Conservation (phyloP, 495 filamentous ascomycete genomes). For the Darksidea phi region DNA sequence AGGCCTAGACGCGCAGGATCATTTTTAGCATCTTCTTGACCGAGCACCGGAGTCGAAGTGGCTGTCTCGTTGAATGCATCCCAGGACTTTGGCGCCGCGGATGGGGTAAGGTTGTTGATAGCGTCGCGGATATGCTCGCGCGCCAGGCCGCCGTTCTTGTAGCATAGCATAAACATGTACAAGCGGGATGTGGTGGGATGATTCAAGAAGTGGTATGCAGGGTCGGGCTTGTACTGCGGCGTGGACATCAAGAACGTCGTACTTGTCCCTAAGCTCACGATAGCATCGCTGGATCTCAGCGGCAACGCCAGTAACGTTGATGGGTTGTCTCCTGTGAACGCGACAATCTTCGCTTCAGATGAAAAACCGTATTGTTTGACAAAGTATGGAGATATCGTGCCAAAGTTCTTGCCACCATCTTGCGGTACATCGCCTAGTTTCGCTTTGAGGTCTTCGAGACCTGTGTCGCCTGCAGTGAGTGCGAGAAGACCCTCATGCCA, state of each 20-base stretch:
- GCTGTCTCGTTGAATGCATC: constrained; percentile 70
- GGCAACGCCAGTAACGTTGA: constrained; percentile 90
- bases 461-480: constrained; percentile 71
- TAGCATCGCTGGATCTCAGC: constrained; percentile 80
- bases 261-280: constrained; percentile 89
- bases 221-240: constrained; percentile 81
- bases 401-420: constrained; percentile 78
- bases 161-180: constrained; percentile 97
- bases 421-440: constrained; percentile 79
- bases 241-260: constrained; percentile 98
- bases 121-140: constrained; percentile 83
- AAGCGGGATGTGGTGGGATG: constrained; percentile 47
- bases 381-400: constrained; percentile 72
- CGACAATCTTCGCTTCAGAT: constrained; percentile 68
- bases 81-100: constrained; percentile 59
- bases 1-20: constrained; percentile 77
- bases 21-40: constrained; percentile 48
- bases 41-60: constrained; percentile 63
- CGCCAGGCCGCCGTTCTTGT: constrained; percentile 94
- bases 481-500: constrained; percentile 75
- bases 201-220: constrained; percentile 57
- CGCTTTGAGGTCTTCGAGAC: constrained; percentile 62
- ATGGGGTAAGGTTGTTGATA: constrained; percentile 53
- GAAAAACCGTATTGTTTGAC: constrained; percentile 74
- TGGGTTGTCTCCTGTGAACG: constrained; percentile 95